These are phyloP conservation scores for Talaromyces nanjingensis DNA, from an alignment of 495 filamentous ascomycete species.

Conservation along the genomic window DNA sequence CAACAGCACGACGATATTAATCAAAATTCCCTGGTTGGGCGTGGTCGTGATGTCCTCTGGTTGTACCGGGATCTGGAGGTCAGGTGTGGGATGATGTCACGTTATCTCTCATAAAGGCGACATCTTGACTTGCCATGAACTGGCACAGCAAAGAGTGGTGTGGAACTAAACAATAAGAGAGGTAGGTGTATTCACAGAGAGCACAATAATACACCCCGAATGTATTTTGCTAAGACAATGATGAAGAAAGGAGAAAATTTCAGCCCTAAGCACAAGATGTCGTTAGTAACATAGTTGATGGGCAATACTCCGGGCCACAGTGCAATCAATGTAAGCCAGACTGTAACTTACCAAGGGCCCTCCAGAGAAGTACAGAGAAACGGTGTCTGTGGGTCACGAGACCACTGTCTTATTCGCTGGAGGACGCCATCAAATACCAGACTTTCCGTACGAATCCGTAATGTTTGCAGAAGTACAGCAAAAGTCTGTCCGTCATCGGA, in stretches of 20 bases:
- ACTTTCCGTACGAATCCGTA: background rate
- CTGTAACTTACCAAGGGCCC: background rate
- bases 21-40: background rate
- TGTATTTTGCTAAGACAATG: background rate
- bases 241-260: background rate
- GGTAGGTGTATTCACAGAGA: background rate
- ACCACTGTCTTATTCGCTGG: background rate
- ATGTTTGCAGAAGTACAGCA: background rate
- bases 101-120: slow-evolving; percentile 5
- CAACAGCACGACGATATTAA: background rate
- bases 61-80: background rate
- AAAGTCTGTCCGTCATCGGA: background rate
- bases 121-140: slow-evolving; percentile 6
- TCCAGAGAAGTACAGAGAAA: background rate
- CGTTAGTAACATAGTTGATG: background rate
- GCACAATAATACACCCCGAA: background rate
- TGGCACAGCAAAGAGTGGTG: background rate
- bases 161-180: background rate
- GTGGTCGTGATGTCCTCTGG: background rate
- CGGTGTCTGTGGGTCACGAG: background rate
- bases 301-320: background rate
- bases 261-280: background rate
- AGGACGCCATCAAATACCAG: background rate
- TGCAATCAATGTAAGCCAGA: background rate
- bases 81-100: slow-evolving; percentile 11